Evolutionary conservation across 805 yeast species (phyloP).

Genomic region (Yamadazyma olivae): DNA sequence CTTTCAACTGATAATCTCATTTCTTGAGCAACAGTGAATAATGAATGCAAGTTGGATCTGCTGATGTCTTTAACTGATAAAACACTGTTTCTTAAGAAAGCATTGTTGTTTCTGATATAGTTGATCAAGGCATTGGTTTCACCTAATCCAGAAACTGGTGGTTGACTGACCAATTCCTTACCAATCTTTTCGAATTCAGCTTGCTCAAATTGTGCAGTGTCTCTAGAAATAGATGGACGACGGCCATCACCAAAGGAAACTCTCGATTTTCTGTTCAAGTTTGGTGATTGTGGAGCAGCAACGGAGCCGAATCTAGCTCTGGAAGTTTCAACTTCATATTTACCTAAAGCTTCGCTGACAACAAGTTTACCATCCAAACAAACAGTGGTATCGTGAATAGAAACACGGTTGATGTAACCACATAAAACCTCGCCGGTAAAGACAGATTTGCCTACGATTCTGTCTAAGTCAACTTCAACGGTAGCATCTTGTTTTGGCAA

Average conservation of each 20-base stretch:
- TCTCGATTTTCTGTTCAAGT: slow-evolving; percentile 34
- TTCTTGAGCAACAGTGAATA: slow-evolving; percentile 97
- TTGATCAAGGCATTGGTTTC: slow-evolving; percentile 79
- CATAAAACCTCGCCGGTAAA: slow-evolving; percentile 40
- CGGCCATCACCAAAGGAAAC: slow-evolving; percentile 32
- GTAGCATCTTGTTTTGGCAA: slow-evolving; percentile 75
- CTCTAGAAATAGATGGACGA: slow-evolving; percentile 37
- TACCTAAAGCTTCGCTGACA: slow-evolving; percentile 59
- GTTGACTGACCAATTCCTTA: slow-evolving; percentile 69
- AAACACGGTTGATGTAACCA: slow-evolving; percentile 89
- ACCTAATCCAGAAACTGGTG: slow-evolving; percentile 66
- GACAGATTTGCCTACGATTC: slow-evolving; percentile 40
- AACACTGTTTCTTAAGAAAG: slow-evolving; percentile 85
- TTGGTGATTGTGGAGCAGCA: slow-evolving; percentile 37
- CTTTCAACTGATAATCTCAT: slow-evolving; percentile 96
- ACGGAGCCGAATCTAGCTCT: slow-evolving; percentile 42
- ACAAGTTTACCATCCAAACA: slow-evolving; percentile 80
- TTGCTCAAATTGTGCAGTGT: slow-evolving; percentile 39
- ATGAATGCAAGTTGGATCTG: slow-evolving; percentile 85
- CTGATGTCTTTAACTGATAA: slow-evolving; percentile 84
- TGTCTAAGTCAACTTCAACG: slow-evolving; percentile 82
- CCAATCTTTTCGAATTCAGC: slow-evolving; percentile 49
- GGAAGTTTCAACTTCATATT: slow-evolving; percentile 43
- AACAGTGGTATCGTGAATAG: slow-evolving; percentile 71
- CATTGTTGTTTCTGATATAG: slow-evolving; percentile 77